Base-by-base conservation (phyloP, 345 rosid species). In the Alliaria petiolata region DNA sequence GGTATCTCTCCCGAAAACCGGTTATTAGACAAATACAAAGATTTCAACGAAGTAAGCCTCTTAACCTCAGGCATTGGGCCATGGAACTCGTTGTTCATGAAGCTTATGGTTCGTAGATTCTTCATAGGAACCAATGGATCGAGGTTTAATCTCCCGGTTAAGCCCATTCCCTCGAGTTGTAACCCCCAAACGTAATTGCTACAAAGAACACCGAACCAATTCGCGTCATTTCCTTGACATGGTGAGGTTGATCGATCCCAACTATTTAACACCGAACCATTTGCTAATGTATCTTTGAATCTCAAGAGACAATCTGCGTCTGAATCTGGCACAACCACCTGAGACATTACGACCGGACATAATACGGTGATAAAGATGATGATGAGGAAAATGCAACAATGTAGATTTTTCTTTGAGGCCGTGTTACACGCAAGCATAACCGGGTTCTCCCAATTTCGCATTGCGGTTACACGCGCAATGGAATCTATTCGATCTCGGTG, bases 121-220 rank as follows among this genome's bases (percentile, higher is more conserved):
- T 47, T 53, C 72, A 90, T 68, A 8, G 78, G 43, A 20, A 17
- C 55, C 8, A 90, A 83, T 7, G 85, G 56, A 1, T 86, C 85
- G 0, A 85, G 38, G 35, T 80, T 74, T 14, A 88, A 13, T 2
- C 22, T 16, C 11, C 95, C 92, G 0, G 66, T 3, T 34, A 90
- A 76, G 2, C 73, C 76, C 81, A 86, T 77, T 20, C 78, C 82
- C 19, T 88, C 95, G 3, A 90, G 85, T 25, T 83, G 85, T 66
- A 90, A 35, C 6, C 97, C 97, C 82, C 85, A 81, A 34, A 88
- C 69, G 16, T n/a, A 64, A 0, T 82, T 79, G 19, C 75, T 76
- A 64, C 97, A 90, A 54, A 86, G 80, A 14, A 90, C 74, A 7
- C 97, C 90, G 1, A 20, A 38, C 97, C 97, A 90, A 33, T 86